Evolutionary conservation across 352 stramenopile species (phyloP), one percentile per base, ranked within the genome.

Genomic region (Phytophthora podocarpi): DNA sequence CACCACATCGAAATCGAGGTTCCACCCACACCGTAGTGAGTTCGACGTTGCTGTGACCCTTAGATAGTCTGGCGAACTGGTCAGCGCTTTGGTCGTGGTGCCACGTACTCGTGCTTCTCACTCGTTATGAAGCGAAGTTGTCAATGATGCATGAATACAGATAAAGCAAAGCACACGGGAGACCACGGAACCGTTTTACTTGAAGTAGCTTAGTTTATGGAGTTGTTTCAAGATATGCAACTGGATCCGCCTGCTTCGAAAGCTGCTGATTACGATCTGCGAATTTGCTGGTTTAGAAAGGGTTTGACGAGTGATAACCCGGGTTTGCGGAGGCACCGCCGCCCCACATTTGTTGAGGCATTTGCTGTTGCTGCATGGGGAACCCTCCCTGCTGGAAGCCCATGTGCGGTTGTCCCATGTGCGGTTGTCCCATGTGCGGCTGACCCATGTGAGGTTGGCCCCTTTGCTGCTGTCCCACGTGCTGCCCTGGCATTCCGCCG

Each of bases 1-100:
- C 82, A 91, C 50, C 57, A 85, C 56, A 77, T 91, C 13, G 82
- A 91, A 57, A 64, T 91, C 16, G 78, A 85, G 52, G 76, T 91
- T n/a, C 42, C 60, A 2, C 70, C 80, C 15, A 83, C 68, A 37
- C 36, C 84, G 57, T 88, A 72, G 30, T 5, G 40, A 20, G 16
- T 21, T 50, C n/a, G n/a, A n/a, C n/a, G n/a, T 24, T 45, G 37
- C 37, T 35, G 28, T n/a, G n/a, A n/a, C n/a, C n/a, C n/a, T n/a
- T n/a, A n/a, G n/a, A n/a, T n/a, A n/a, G n/a, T n/a, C n/a, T n/a
- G n/a, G n/a, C n/a, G n/a, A n/a, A n/a, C n/a, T n/a, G n/a, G n/a
- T n/a, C n/a, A n/a, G n/a, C n/a, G n/a, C n/a, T n/a, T n/a, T n/a
- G n/a, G n/a, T n/a, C n/a, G n/a, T n/a, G n/a, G n/a, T n/a, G n/a